Conservation (phyloP, 2,329 filamentous ascomycete species). For the Trichoderma oligosporum region DNA sequence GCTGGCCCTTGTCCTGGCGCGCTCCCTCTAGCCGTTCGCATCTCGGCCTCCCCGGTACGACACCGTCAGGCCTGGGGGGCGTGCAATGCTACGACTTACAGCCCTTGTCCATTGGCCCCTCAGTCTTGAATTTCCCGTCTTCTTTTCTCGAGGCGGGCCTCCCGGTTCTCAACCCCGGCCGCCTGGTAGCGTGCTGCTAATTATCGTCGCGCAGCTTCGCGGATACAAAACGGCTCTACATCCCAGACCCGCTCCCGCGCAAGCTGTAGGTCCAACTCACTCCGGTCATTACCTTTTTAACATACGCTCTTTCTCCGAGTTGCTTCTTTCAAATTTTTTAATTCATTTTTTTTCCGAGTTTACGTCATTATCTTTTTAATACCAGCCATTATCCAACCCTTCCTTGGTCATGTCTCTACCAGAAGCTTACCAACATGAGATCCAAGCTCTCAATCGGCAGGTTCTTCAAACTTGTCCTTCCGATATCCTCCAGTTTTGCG, state of each 20-base stretch:
- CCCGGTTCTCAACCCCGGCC: constrained; percentile 16
- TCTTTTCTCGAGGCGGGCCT: constrained; percentile 16
- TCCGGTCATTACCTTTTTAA: constrained; percentile 15
- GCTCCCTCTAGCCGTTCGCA: constrained; percentile 12
- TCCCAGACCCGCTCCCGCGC: constrained; percentile 15
- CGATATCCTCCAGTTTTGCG: constrained; percentile 68
- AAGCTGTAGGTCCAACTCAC: constrained; percentile 20
- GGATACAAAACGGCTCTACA: constrained; percentile 20
- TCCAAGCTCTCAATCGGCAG: constrained; percentile 60
- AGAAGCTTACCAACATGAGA: constrained; percentile 57
- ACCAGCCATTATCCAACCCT: constrained; percentile 4
- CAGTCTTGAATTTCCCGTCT: constrained; percentile 17
- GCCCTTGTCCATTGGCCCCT: constrained; percentile 19
- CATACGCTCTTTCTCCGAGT: constrained; percentile 14
- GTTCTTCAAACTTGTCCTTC: constrained; percentile 54
- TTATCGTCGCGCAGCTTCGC: constrained; percentile 13
- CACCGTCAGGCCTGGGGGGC: constrained; percentile 15
- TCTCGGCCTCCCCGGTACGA: constrained; percentile 21
- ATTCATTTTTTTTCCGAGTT: constrained; percentile 14
- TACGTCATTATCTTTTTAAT: constrained; percentile 14
- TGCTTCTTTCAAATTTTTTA: too few relatives aligned
- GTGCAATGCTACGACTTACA: constrained; percentile 12
- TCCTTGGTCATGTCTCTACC: constrained; percentile 42
- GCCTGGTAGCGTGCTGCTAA: constrained; percentile 20
- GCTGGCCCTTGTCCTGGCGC: constrained; percentile 16